Base-by-base conservation (phyloP, 768 basidiomycete genomes). In the Russula brevipes region DNA sequence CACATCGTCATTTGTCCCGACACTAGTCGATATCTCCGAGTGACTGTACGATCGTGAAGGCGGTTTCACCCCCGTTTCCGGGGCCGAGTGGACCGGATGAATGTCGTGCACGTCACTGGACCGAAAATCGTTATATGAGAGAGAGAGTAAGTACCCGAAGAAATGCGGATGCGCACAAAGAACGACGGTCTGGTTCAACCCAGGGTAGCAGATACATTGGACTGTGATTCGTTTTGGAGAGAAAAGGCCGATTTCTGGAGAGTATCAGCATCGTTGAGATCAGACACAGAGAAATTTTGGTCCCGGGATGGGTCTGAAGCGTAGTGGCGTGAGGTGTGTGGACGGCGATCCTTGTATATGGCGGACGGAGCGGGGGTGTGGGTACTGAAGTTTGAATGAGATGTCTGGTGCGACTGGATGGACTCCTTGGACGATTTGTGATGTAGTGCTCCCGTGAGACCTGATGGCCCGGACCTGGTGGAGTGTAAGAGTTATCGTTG, bases 61-160 rank as follows among this genome's bases (percentile, higher is more conserved):
- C 3, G 77, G 78, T 68, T 78, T 82, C 66, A 91, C 90, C n/a
- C 87, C 86, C 5, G 94, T 82, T 9, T 83, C 80, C 19, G 94
- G 76, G 78, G 96, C 96, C 2, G 89, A 85, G 70, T 98, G 94
- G 0, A 84, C 81, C 1, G 94, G 95, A 70, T 98, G 94, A 16
- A 96, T 82, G 69, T 94, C 91, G 67, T 95, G 91, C 11, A 94
- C 93, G 76, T 91, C 85, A 70, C 93, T 94, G 65, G 52, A 59
- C 42, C 36, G 52, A 38, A 49, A 60, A 11, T 66, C 58, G 33
- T 52, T 5, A 36, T 38, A 54, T 68, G 60, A 17, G 36, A 56
- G 65, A 42, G 17, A 5, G 50, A 8, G 39, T 11, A 12, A 2
- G 8, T 41, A 24, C 24, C 38, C 60, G 46, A 54, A 53, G 49